phyloP scores from a whole-genome alignment of 2,329 filamentous ascomycete genomes.

The Neofusicoccum umdonicola region DNA sequence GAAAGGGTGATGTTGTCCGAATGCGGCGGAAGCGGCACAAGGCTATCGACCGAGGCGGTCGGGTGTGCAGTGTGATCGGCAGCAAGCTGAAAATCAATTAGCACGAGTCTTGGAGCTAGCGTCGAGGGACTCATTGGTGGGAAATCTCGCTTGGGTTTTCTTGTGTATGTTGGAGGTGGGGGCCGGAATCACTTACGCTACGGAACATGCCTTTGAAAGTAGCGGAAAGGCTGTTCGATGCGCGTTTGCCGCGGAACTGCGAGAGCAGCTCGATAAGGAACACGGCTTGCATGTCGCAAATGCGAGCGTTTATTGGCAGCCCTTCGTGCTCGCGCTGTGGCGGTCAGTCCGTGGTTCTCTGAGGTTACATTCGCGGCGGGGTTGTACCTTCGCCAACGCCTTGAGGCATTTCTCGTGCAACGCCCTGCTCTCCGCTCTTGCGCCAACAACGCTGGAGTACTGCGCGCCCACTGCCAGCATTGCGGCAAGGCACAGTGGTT shows the following conservation, averaged over 20 bases:
- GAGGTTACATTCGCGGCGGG: neutral
- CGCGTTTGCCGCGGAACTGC: constrained; percentile 41
- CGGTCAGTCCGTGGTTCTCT: neutral
- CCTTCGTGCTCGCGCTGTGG: constrained; percentile 21
- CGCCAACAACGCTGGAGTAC: constrained; percentile 33
- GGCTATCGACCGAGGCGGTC: constrained; percentile 8
- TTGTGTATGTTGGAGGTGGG: constrained; percentile 16
- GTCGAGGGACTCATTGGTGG: neutral
- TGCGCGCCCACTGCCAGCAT: constrained; percentile 46
- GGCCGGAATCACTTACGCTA: constrained; percentile 26
- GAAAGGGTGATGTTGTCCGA: constrained; percentile 24
- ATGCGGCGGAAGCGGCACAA: constrained; percentile 9
- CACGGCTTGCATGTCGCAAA: constrained; percentile 45
- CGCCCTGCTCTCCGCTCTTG: constrained; percentile 35
- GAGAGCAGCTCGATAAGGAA: constrained; percentile 44
- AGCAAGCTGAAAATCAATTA: constrained; percentile 1
- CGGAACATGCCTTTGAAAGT: constrained; percentile 39
- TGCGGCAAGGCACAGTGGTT: constrained; percentile 46
- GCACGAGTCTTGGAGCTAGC: neutral
- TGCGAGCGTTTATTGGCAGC: constrained; percentile 22
- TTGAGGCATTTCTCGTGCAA: constrained; percentile 44
- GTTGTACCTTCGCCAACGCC: constrained; percentile 33
- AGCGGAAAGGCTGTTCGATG: constrained; percentile 35
- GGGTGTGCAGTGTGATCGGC: constrained; percentile 5
- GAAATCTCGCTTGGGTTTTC: constrained; percentile 1